A percentile compares a stretch with the other conserved stretches of the same genome.
Conservation (phyloP, 2,329 filamentous ascomycete species). For the Beauveria caledonica region DNA sequence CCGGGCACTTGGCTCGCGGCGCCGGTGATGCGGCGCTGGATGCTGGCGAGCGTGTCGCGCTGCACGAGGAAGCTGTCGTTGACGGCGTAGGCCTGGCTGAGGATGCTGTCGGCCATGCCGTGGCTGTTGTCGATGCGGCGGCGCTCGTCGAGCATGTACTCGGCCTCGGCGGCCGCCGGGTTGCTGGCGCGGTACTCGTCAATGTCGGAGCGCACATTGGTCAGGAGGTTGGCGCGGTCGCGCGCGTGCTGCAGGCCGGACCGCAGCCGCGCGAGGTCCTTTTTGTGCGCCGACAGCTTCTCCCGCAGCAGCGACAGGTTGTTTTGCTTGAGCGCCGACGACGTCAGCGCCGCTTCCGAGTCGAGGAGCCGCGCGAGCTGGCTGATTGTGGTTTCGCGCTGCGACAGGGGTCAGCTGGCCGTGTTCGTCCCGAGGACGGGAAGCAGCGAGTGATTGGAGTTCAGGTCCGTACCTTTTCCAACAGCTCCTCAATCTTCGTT, state of each 20-base stretch:
- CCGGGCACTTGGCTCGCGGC: conserved; percentile 89
- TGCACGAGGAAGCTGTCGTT: conserved; percentile 86
- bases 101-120: conserved; percentile 77
- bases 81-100: conserved; percentile 93
- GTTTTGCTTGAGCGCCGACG: conserved; percentile 93
- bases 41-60: conserved; percentile 77
- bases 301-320: conserved; percentile 88
- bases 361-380: conserved; percentile 87
- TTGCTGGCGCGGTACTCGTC: conserved; percentile 77
- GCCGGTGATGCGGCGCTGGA: conserved; percentile 82
- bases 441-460: no score
- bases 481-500: conserved; percentile 70
- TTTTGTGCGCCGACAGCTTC: conserved; percentile 78
- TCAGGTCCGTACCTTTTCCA: conserved; percentile 57
- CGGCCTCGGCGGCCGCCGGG: conserved; percentile 75
- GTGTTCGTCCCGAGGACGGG: no score
- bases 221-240: conserved; percentile 81
- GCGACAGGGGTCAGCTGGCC: conserved; percentile 5
- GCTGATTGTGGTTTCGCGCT: conserved; percentile 74
- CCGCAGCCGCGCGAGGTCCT: conserved; percentile 70
- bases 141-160: conserved; percentile 95
- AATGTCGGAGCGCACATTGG: conserved; percentile 87
- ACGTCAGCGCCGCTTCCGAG: conserved; percentile 77
- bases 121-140: conserved; percentile 80
- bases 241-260: conserved; percentile 67